Evolutionary conservation across 2,329 filamentous ascomycete genomes (phyloP).

Genomic region (Talaromyces sp.): DNA sequence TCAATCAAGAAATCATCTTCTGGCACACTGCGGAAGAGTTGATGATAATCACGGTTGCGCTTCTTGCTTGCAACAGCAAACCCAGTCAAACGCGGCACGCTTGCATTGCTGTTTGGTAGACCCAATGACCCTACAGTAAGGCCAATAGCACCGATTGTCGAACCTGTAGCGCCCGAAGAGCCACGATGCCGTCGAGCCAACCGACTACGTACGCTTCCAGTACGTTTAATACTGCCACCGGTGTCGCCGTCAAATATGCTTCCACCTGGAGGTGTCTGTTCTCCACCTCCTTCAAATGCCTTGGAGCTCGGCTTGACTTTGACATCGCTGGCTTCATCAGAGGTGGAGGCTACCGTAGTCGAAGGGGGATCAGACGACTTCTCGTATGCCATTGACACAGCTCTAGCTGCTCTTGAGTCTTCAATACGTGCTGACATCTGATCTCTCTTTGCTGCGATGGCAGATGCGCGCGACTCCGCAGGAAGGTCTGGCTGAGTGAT

Average conservation of each 20-base stretch:
- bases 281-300: constrained; percentile 46
- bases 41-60: constrained; percentile 92
- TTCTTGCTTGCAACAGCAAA: constrained; percentile 97
- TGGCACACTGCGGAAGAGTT: constrained; percentile 90
- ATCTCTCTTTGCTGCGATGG: constrained; percentile 44
- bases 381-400: constrained; percentile 61
- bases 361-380: constrained; percentile 40
- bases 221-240: constrained; percentile 53
- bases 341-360: constrained; percentile 38
- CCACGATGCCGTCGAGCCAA: constrained; percentile 72
- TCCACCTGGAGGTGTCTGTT: constrained; percentile 64
- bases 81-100: constrained; percentile 77
- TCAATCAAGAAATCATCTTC: constrained; percentile 98
- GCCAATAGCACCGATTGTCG: constrained; percentile 69
- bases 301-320: constrained; percentile 25
- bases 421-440: constrained; percentile 58
- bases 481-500: constrained; percentile 37
- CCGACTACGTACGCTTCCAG: constrained; percentile 66
- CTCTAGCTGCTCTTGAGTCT: constrained; percentile 58
- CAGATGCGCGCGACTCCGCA: constrained; percentile 37
- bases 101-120: constrained; percentile 58
- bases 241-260: constrained; percentile 65
- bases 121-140: constrained; percentile 70
- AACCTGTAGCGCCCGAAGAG: constrained; percentile 71
- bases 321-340: constrained; percentile 37